Evolutionary conservation across 75 land plant species (phyloP).

Genomic region (Azolla pinnata): DNA sequence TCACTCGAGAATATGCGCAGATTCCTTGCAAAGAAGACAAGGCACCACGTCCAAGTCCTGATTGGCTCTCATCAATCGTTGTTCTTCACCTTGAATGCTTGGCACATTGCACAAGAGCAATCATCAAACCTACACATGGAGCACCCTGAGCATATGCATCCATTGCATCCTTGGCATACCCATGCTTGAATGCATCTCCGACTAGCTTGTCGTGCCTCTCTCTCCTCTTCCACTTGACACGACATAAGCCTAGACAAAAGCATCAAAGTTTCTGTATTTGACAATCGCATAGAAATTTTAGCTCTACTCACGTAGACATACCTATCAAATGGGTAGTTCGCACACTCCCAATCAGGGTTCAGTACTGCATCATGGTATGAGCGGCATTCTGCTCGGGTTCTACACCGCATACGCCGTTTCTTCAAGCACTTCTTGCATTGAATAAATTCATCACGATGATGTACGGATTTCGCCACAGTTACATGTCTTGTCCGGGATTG

Average conservation of each 20-base stretch:
- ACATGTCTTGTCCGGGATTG: neutral
- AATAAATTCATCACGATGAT: constrained; percentile 61
- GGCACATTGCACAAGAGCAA: constrained; percentile 52
- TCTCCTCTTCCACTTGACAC: constrained; percentile 53
- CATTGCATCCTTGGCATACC: constrained; percentile 45
- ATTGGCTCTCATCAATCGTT: no score
- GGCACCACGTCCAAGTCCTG: no score
- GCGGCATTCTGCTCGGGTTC: constrained; percentile 53
- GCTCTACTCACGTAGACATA: constrained; percentile 4
- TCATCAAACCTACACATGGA: constrained; percentile 52
- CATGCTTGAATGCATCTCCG: constrained; percentile 46
- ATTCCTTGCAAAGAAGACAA: no score
- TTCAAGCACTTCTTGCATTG: constrained; percentile 52
- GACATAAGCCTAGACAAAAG: constrained; percentile 29
- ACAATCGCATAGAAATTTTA: neutral
- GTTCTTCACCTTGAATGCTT: constrained; percentile 36
- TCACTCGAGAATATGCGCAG: no score
- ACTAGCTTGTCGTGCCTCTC: constrained; percentile 40
- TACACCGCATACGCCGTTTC: constrained; percentile 42
- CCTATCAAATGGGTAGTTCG: constrained; percentile 47
- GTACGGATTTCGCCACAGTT: neutral
- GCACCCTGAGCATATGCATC: constrained; percentile 66
- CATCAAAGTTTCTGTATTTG: neutral
- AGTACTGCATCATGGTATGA: constrained; percentile 47
- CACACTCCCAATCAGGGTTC: constrained; percentile 50